Base-by-base conservation (phyloP, 179 eudicot species). In the Gypsophila paniculata region DNA sequence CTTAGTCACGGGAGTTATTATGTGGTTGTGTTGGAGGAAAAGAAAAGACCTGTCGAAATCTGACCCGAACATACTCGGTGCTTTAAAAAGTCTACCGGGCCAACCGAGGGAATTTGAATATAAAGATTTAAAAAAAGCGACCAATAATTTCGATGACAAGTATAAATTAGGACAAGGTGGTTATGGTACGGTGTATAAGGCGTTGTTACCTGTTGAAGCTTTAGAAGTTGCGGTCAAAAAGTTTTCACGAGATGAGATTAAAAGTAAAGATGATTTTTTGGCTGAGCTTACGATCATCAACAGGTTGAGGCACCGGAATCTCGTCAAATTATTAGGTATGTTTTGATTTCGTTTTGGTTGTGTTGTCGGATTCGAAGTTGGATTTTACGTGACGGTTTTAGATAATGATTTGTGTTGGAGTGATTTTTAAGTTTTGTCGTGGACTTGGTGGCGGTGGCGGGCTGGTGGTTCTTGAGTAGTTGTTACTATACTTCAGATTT, bases 231-330 rank as follows among this genome's bases (percentile, higher is more conserved):
- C 99, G 2, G 96, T 91, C 1, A 94, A 94, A 76, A 79, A 84
- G 76, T 91, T 94, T 51, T 80, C 87, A 0, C 86, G 99, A 61
- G 99, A 84, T 72, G 88, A 82, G 42, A 66, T 90, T n/a, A 88
- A 90, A 73, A 87, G 96, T 19, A 81, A 83, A 12, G 96, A 85
- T 59, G 96, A 93, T 85, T 91, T 93, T 81, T 83, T 93, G 82
- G 78, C 89, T 14, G 98, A 93, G 78, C 88, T 93, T 54, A 91
- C 97, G 4, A 93, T 91, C 13, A 90, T 93, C 61, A 93, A 91
- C 44, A 84, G 89, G n/a, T 88, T 91, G 76, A 87, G 96, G 3
- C 98, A 93, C 38, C 83, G 78, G 51, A 84, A 92, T 79, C 98
- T 90, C 23, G 96, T 88, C 75, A 84, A 76, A 69, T 80, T 93